phyloP scores from a whole-genome alignment of 306 rosid species.

The Sphenostylis stenocarpa region DNA sequence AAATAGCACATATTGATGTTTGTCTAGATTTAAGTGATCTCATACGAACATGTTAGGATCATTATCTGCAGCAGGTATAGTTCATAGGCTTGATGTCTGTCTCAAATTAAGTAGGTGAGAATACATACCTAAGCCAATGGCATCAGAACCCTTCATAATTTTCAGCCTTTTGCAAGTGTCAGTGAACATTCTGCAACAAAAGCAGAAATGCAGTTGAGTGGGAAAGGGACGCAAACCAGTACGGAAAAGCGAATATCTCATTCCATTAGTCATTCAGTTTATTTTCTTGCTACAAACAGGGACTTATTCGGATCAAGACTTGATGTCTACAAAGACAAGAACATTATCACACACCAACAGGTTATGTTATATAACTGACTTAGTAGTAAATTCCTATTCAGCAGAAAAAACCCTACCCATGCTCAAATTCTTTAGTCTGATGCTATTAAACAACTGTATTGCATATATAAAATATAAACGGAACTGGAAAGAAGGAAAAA shows the following conservation, averaged over 20 bases:
- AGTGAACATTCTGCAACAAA: slow-evolving; percentile 76
- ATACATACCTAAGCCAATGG: slow-evolving; percentile 90
- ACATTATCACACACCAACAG: neutral
- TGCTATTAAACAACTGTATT: neutral
- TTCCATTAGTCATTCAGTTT: neutral
- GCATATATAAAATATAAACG: neutral
- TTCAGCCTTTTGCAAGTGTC: slow-evolving; percentile 91
- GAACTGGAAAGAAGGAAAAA: neutral
- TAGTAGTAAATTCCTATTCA: neutral
- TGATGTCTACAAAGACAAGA: neutral
- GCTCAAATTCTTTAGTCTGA: neutral
- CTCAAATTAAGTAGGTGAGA: neutral
- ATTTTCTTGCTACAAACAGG: neutral
- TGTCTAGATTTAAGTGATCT: neutral
- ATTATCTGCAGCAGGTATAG: neutral
- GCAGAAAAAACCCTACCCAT: neutral
- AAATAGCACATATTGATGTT: neutral
- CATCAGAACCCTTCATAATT: slow-evolving; percentile 97
- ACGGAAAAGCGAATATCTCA: neutral
- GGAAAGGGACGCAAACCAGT: neutral
- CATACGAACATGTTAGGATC: neutral
- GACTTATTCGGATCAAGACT: neutral
- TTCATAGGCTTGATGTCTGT: neutral
- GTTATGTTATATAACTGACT: neutral
- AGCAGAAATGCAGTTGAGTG: slow-evolving; percentile 18